These are phyloP conservation scores for Fusarium nematophilum DNA, from an alignment of 2,329 filamentous ascomycete species.

Conservation along the genomic window DNA sequence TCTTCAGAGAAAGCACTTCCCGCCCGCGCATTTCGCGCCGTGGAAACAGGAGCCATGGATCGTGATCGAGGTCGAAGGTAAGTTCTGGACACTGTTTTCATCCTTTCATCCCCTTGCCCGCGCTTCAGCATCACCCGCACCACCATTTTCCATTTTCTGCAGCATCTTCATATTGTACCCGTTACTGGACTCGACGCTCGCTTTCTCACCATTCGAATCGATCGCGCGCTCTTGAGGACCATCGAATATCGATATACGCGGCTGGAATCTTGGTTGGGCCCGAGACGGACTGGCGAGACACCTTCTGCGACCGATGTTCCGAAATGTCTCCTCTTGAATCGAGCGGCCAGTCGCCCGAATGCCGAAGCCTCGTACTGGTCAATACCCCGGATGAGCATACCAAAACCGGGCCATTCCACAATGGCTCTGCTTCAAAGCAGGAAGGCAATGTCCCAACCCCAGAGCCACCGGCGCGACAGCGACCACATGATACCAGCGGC, in stretches of 20 bases:
- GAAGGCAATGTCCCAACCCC: too few relatives aligned
- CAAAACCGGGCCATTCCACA: too few relatives aligned
- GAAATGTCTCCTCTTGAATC: neutral
- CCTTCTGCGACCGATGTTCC: neutral
- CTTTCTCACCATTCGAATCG: neutral
- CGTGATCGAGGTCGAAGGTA: slow-evolving; percentile 55
- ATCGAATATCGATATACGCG: neutral
- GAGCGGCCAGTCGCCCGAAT: too few relatives aligned
- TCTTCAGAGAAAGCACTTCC: slow-evolving; percentile 18
- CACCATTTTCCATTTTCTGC: slow-evolving; percentile 16
- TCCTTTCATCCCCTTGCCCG: slow-evolving; percentile 9
- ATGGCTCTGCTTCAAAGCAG: too few relatives aligned
- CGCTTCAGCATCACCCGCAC: slow-evolving; percentile 23
- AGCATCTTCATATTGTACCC: slow-evolving; percentile 7
- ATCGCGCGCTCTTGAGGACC: slow-evolving; percentile 2
- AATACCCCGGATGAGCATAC: too few relatives aligned
- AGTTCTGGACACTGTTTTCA: slow-evolving; percentile 25
- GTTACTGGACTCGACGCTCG: neutral
- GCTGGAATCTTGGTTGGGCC: neutral
- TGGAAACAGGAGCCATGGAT: slow-evolving; percentile 45
- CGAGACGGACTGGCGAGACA: neutral
- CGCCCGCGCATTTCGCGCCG: slow-evolving; percentile 12
- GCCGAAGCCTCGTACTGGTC: too few relatives aligned
- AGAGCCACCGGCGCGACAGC: too few relatives aligned
- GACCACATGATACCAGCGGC: too few relatives aligned